Conservation (phyloP, 176 grass and related monocot species). For the Lolium rigidum region DNA sequence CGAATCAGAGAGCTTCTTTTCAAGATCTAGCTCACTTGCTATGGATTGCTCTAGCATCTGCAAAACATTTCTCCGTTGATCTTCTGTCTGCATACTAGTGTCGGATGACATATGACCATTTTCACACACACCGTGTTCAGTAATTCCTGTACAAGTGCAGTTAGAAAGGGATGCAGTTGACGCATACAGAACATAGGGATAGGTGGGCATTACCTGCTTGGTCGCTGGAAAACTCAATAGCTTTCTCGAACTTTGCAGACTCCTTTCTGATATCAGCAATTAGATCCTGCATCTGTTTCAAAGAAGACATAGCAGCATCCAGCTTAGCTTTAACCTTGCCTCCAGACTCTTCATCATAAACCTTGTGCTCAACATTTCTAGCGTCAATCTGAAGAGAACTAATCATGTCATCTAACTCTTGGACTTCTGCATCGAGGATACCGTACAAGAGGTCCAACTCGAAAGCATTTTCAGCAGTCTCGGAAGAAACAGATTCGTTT, state of each 20-base stretch:
- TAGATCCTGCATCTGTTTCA: constrained; percentile 74
- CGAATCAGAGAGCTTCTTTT: constrained; percentile 77
- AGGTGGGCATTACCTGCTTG: constrained; percentile 61
- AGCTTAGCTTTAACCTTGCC: constrained; percentile 58
- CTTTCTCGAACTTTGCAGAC: constrained; percentile 70
- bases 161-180: constrained; percentile 42
- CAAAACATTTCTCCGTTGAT: constrained; percentile 73
- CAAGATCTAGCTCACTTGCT: constrained; percentile 90
- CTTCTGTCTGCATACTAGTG: constrained; percentile 51
- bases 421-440: constrained; percentile 74
- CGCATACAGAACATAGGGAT: not conserved
- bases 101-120: constrained; percentile 53
- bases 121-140: constrained; percentile 50
- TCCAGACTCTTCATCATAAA: constrained; percentile 56
- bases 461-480: constrained; percentile 60
- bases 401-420: constrained; percentile 75
- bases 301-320: constrained; percentile 50
- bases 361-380: constrained; percentile 45
- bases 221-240: constrained; percentile 46
- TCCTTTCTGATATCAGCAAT: constrained; percentile 76
- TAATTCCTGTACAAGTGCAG: constrained; percentile 50
- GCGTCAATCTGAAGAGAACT: constrained; percentile 69
- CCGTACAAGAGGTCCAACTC: constrained; percentile 70
- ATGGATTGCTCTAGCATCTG: constrained; percentile 89
- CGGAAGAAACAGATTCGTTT: constrained; percentile 49